Evolutionary conservation across 768 basidiomycete genomes (phyloP), one percentile per base, ranked within the genome.

Genomic region (Lactarius psammicola): DNA sequence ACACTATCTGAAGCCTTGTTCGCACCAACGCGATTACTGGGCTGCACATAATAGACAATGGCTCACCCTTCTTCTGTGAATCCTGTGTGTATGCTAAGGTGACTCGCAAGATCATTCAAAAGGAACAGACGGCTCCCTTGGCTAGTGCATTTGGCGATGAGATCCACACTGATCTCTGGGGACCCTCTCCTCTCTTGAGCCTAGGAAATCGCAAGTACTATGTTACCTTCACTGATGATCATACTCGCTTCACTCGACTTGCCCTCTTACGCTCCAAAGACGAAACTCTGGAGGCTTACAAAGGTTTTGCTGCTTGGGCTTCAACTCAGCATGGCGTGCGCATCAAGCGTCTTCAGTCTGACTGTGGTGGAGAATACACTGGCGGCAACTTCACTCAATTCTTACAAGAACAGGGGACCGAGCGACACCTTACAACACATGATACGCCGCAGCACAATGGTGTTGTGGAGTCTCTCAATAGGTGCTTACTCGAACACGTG

Each of bases 221-320:
- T 53, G 61, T 73, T 15, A 75, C 73, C 0, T 81, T 77, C 63
- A 79, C 71, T 0, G 78, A 82, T 46, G 76, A 80, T 54, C 63
- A 70, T 23, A 70, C 76, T 0, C 69, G 74, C 2, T 63, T 71
- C 17, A 75, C 73, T 10, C 69, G 68, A 4, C 44, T 76, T n/a
- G 66, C 71, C 55, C 71, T 75, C 11, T 64, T 80, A 6, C 59
- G 56, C 9, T 64, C 63, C 1, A n/a, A n/a, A n/a, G n/a, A n/a
- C n/a, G n/a, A n/a, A n/a, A n/a, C n/a, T n/a, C n/a, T n/a, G n/a
- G n/a, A 81, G 13, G 57, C 71, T 28, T 77, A 75, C 54, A 64
- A 71, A 20, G 51, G 67, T 0, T 76, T 72, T 31, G 69, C 75
- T 40, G 72, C 72, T 0, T 72, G 62, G 68, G 58, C 74, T 26